phyloP scores from a whole-genome alignment of 73 alveolate genomes.

The Paramecium biaurelia region DNA sequence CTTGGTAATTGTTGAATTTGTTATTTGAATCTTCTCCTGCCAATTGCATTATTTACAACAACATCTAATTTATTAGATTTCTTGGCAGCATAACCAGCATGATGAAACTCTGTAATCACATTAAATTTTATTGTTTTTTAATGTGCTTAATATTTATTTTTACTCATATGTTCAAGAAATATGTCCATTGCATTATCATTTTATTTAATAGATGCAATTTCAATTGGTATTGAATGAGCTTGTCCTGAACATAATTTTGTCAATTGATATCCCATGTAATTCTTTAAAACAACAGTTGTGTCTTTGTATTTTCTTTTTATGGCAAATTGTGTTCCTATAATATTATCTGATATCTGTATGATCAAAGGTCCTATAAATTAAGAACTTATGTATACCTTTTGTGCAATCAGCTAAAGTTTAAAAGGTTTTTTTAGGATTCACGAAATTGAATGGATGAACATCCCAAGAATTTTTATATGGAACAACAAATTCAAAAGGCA shows the following conservation, averaged over 20 bases:
- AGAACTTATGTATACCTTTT: slow-evolving; percentile 71
- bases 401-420: slow-evolving; percentile 82
- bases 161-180: not conserved
- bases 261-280: slow-evolving; percentile 64
- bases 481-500: slow-evolving; percentile 83
- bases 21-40: slow-evolving; percentile 22
- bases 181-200: slow-evolving; percentile 16
- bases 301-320: slow-evolving; percentile 77
- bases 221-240: not conserved
- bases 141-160: slow-evolving; percentile 14
- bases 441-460: slow-evolving; percentile 87
- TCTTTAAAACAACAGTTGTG: slow-evolving; percentile 71
- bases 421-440: slow-evolving; percentile 71
- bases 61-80: slow-evolving; percentile 45
- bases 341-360: slow-evolving; percentile 75
- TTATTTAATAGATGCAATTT: slow-evolving; percentile 7
- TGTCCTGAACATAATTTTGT: slow-evolving; percentile 25
- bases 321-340: slow-evolving; percentile 84
- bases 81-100: slow-evolving; percentile 63
- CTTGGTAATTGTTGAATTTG: not conserved
- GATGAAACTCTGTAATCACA: slow-evolving; percentile 54
- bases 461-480: slow-evolving; percentile 88
- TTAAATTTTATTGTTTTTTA: slow-evolving; percentile 46
- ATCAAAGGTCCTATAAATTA: not conserved
- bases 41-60: slow-evolving; percentile 49